Conservation (phyloP, 805 yeast species). For the Alloascoidea africana region DNA sequence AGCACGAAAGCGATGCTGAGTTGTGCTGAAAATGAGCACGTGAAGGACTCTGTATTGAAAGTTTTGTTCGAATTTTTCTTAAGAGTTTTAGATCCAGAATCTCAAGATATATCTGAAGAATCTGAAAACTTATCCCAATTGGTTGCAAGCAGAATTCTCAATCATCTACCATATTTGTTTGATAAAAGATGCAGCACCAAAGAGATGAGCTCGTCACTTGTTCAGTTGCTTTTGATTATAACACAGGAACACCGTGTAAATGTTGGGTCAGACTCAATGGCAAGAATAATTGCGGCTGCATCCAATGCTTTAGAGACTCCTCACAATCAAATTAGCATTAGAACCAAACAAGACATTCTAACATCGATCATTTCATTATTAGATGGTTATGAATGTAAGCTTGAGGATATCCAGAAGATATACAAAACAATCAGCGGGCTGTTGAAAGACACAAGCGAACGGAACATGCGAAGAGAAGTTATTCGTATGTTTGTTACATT, state of each 20-base stretch:
- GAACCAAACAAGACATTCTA: conserved; percentile 3
- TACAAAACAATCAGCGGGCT: conserved; percentile 38
- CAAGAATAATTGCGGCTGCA: neutral
- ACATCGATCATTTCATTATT: conserved; percentile 17
- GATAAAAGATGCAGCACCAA: neutral
- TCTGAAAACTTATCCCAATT: neutral
- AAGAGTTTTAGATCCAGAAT: too few species aligned
- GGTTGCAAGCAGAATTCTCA: neutral
- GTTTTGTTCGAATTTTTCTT: too few species aligned
- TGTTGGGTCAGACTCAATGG: neutral
- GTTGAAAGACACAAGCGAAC: conserved; percentile 43
- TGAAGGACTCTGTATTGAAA: conserved; percentile 56
- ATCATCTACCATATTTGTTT: neutral
- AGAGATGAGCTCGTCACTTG: neutral
- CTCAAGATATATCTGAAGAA: too few species aligned
- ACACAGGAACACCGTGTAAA: neutral
- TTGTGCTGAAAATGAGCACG: conserved; percentile 34
- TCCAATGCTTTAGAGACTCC: neutral
- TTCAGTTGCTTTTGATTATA: neutral
- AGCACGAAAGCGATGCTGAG: conserved; percentile 41
- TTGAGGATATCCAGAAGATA: conserved; percentile 13
- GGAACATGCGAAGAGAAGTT: conserved; percentile 44
- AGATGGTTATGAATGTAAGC: conserved; percentile 31
- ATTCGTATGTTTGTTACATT: conserved; percentile 44
- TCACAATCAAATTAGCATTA: neutral